Conservation (phyloP, 495 filamentous ascomycete species). For the Aspergillus taichungensis region DNA sequence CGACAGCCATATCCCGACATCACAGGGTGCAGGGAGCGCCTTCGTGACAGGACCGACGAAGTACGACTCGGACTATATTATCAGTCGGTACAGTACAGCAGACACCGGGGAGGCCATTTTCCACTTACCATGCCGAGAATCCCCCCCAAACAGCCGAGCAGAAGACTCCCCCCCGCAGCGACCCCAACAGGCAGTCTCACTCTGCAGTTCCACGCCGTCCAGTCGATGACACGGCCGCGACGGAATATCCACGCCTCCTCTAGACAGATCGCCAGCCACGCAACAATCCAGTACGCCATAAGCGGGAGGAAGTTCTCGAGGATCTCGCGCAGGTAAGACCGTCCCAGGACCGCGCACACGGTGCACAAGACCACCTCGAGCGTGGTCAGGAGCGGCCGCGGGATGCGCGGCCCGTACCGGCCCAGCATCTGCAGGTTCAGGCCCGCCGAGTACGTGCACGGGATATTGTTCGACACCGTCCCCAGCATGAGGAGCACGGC, state of each 20-base stretch:
- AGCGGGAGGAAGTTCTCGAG: background rate
- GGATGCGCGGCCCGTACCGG: background rate
- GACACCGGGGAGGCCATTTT: background rate
- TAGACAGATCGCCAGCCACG: background rate
- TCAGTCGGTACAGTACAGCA: background rate
- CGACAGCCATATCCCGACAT: background rate
- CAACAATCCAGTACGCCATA: background rate
- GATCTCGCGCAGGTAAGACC: background rate
- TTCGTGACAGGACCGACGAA: background rate
- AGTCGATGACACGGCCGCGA: background rate
- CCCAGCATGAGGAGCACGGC: slow-evolving; percentile 55
- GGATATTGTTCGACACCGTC: slow-evolving; percentile 55
- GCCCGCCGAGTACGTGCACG: slow-evolving; percentile 29
- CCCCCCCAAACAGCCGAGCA: background rate
- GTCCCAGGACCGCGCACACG: background rate
- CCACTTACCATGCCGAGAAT: background rate
- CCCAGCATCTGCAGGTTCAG: background rate
- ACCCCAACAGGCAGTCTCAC: background rate
- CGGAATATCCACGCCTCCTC: background rate
- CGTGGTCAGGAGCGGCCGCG: background rate
- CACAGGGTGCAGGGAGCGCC: background rate
- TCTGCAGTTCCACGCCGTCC: background rate
- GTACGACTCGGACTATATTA: background rate
- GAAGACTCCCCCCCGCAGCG: background rate
- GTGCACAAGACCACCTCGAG: background rate